phyloP scores from a whole-genome alignment of 331 rosid species.

The Quercus tomentella region DNA sequence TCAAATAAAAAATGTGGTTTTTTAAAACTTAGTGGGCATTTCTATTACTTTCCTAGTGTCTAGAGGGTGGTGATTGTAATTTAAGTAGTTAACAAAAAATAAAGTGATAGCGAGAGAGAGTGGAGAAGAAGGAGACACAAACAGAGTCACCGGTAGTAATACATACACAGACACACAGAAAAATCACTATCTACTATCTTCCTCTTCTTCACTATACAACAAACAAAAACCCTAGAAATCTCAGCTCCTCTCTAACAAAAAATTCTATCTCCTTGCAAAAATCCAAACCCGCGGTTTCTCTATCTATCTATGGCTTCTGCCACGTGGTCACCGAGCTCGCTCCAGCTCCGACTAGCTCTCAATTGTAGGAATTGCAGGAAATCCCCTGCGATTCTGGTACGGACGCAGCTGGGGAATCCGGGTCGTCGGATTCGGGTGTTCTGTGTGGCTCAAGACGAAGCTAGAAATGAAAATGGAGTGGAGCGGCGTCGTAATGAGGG shows the following conservation, averaged over 20 bases:
- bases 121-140: no score
- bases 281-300: neutral
- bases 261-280: neutral
- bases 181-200: no score
- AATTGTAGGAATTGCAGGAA: conserved; percentile 31
- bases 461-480: conserved; percentile 8
- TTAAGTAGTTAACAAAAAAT: no score
- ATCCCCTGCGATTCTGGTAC: conserved; percentile 32
- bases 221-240: neutral
- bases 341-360: conserved; percentile 74
- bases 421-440: conserved; percentile 39
- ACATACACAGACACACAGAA: neutral
- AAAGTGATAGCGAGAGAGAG: no score
- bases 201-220: neutral
- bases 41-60: no score
- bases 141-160: no score
- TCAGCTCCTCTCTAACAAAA: no score
- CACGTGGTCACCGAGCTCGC: conserved; percentile 77
- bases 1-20: no score
- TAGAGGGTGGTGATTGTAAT: no score
- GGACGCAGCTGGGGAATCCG: conserved; percentile 28
- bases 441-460: conserved; percentile 31
- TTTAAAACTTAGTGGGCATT: no score
- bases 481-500: conserved; percentile 14
- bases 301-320: conserved; percentile 51